These are phyloP conservation scores for Agrocybe chaxingu DNA, from an alignment of 768 basidiomycete genomes.

Conservation along the genomic window DNA sequence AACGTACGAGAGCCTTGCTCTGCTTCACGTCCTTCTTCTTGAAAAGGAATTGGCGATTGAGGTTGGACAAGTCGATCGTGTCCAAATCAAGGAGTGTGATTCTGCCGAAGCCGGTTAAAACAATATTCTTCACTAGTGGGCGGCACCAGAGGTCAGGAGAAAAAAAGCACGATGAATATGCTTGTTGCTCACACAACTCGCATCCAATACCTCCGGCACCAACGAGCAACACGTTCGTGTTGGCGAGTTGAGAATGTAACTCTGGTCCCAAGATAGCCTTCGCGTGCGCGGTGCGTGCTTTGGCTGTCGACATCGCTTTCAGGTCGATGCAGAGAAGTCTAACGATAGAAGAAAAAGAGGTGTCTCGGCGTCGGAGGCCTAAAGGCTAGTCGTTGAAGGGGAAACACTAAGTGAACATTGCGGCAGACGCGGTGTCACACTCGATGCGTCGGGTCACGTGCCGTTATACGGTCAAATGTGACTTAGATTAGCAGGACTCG, in stretches of 20 bases:
- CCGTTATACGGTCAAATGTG: not conserved
- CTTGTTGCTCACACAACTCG: conserved; percentile 68
- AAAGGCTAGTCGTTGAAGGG: not conserved
- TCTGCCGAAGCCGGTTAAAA: conserved; percentile 87
- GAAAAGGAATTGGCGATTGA: conserved; percentile 97
- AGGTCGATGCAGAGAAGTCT: not conserved
- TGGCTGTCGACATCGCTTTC: conserved; percentile 40
- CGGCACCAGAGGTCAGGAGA: not conserved
- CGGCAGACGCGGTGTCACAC: conserved; percentile 24
- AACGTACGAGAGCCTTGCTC: conserved; percentile 82
- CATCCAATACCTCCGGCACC: conserved; percentile 98
- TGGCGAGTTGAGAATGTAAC: conserved; percentile 54
- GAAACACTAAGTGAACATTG: not conserved
- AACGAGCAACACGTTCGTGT: conserved; percentile 79
- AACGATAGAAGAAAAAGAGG: not conserved
- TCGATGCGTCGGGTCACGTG: conserved; percentile 22
- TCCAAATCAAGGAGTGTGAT: conserved; percentile 95
- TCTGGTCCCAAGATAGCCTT: conserved; percentile 78
- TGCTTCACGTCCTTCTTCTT: conserved; percentile 96
- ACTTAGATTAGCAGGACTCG: not conserved
- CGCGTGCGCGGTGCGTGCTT: conserved; percentile 58
- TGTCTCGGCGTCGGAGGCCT: not conserved
- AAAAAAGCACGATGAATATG: not conserved
- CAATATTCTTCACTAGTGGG: conserved; percentile 88
- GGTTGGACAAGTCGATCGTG: conserved; percentile 96